phyloP scores from a whole-genome alignment of 306 rosid genomes.

The Coriaria nepalensis region DNA sequence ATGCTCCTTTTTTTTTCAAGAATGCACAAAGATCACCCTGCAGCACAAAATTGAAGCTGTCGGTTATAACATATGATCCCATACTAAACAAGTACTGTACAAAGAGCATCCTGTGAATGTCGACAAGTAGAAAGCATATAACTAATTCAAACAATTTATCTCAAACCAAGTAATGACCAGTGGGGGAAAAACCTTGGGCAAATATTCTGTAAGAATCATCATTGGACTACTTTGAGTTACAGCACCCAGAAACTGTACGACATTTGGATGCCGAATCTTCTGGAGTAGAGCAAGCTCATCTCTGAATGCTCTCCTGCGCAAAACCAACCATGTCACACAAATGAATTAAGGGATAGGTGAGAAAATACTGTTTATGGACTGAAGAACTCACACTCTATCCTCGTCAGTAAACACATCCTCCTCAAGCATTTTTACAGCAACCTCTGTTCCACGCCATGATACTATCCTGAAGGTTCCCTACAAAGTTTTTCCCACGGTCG shows the following conservation, averaged over 20 bases:
- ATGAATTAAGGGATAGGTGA: not conserved
- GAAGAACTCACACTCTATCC: conserved; percentile 72
- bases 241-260: conserved; percentile 94
- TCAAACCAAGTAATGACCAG: not conserved
- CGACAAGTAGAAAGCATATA: too few relatives aligned
- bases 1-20: conserved; percentile 37
- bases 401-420: conserved; percentile 54
- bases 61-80: too few relatives aligned
- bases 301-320: conserved; percentile 69
- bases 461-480: conserved; percentile 87
- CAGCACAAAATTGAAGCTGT: conserved; percentile 5
- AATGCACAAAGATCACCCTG: conserved; percentile 49
- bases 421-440: conserved; percentile 73
- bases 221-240: conserved; percentile 97
- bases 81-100: too few relatives aligned
- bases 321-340: conserved; percentile 12
- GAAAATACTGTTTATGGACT: not conserved
- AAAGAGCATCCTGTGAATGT: too few relatives aligned
- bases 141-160: too few relatives aligned
- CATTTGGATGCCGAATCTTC: conserved; percentile 94
- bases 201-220: conserved; percentile 97
- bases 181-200: conserved; percentile 66
- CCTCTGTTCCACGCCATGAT: conserved; percentile 87
- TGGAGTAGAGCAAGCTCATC: conserved; percentile 88
- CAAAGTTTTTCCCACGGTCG: not conserved